A percentile compares a stretch with the other conserved stretches of the same genome.
Evolutionary conservation across 306 rosid genomes (phyloP).

Genomic region (Gastrolobium villosum): DNA sequence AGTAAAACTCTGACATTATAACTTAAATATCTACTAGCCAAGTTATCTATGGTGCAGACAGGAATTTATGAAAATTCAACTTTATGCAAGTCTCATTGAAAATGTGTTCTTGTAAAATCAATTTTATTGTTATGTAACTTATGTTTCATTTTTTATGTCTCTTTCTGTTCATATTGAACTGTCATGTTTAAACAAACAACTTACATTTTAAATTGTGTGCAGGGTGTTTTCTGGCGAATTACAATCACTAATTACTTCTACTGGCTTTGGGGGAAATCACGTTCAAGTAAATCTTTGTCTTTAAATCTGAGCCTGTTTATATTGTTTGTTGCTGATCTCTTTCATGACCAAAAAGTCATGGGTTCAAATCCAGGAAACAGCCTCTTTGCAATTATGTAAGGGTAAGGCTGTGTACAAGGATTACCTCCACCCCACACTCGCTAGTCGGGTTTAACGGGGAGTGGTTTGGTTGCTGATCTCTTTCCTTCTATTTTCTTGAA

Average conservation of each 20-base stretch:
- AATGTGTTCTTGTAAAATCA: conserved; percentile 4
- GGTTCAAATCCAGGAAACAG: too few relatives aligned
- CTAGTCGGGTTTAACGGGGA: too few relatives aligned
- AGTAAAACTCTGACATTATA: conserved; percentile 18
- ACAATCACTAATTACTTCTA: conserved; percentile 56
- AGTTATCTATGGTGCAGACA: conserved; percentile 9
- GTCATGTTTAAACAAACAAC: neutral
- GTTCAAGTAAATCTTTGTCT: conserved; percentile 58
- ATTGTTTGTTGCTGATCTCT: neutral
- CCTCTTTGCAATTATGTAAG: too few relatives aligned
- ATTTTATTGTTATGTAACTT: neutral
- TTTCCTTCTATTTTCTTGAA: neutral
- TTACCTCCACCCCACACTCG: too few relatives aligned
- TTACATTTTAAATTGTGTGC: conserved; percentile 36
- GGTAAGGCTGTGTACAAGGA: too few relatives aligned
- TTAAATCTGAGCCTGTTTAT: conserved; percentile 29
- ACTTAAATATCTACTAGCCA: neutral
- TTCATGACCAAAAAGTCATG: too few relatives aligned
- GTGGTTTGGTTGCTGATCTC: neutral
- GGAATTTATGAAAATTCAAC: conserved; percentile 16
- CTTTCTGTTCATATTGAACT: neutral
- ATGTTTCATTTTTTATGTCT: neutral
- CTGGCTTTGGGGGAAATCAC: conserved; percentile 63
- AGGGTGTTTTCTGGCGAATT: conserved; percentile 75
- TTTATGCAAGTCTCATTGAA: conserved; percentile 23